Percentiles rank a stretch among this genome's conserved stretches.
phyloP scores from a whole-genome alignment of 2,329 filamentous ascomycete species.

The Sporothrix luriei region DNA sequence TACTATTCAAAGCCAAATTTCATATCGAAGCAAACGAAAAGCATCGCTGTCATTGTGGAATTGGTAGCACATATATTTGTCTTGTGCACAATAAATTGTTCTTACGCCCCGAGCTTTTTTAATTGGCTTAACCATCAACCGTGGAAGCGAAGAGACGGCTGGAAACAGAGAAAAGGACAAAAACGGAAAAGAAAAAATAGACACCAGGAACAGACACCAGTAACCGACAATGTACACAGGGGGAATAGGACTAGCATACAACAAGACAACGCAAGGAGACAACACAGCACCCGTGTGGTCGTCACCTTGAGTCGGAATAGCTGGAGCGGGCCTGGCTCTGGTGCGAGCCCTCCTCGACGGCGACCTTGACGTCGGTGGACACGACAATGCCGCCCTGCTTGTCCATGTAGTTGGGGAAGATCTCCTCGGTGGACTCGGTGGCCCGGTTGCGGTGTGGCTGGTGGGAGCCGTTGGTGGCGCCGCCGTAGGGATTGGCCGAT shows the following conservation, averaged over 20 bases:
- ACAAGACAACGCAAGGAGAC: neutral
- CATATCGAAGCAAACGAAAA: no score
- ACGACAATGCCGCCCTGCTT: constrained; percentile 26
- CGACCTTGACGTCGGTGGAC: constrained; percentile 24
- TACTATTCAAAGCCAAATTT: no score
- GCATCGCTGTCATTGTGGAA: no score
- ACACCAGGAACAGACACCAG: no score
- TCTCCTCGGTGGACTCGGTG: constrained; percentile 27
- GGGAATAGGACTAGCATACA: constrained; percentile 9
- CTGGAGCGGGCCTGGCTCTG: constrained; percentile 19
- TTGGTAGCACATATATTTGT: no score
- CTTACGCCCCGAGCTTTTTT: no score
- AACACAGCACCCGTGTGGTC: neutral
- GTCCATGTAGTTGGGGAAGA: constrained; percentile 28
- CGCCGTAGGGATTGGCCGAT: neutral
- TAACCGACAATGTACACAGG: neutral
- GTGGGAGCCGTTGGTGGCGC: neutral
- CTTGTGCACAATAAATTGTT: no score
- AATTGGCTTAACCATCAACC: no score
- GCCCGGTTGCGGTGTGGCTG: constrained; percentile 4
- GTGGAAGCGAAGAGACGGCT: no score
- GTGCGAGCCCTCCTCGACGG: constrained; percentile 19
- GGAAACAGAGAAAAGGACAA: no score
- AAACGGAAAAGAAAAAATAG: no score
- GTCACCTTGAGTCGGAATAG: constrained; percentile 16